A percentile compares a stretch with the other conserved stretches of the same genome.
Evolutionary conservation across 2,329 filamentous ascomycete genomes (phyloP).

Genomic region (Aspergillus neoniger): DNA sequence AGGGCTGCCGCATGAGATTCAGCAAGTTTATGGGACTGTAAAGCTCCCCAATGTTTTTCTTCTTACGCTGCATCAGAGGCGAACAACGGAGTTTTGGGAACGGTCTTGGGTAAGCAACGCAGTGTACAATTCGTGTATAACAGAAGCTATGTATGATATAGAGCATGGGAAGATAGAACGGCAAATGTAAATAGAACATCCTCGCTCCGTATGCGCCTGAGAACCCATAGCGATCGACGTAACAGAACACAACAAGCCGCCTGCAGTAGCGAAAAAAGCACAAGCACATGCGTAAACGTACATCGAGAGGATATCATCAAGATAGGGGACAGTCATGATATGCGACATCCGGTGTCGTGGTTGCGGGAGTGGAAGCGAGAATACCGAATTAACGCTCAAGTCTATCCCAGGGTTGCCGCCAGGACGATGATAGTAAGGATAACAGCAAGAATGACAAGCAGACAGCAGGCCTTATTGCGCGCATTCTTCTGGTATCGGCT

Average conservation of each 20-base stretch:
- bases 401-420: slow-evolving; percentile 75
- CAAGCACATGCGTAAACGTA: slow-evolving; percentile 29
- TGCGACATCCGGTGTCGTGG: slow-evolving; percentile 12
- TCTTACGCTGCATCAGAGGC: slow-evolving; percentile 22
- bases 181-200: slow-evolving; percentile 25
- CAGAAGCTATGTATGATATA: slow-evolving; percentile 38
- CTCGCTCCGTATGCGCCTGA: slow-evolving; percentile 28
- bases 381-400: slow-evolving; percentile 22
- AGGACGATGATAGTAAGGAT: slow-evolving; percentile 88
- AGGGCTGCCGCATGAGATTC: slow-evolving; percentile 61
- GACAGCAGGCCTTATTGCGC: slow-evolving; percentile 88
- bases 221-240: slow-evolving; percentile 14
- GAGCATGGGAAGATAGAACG: slow-evolving; percentile 19
- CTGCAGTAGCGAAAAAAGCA: slow-evolving; percentile 14
- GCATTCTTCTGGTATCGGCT: slow-evolving; percentile 94
- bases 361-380: not conserved
- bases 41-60: slow-evolving; percentile 7
- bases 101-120: slow-evolving; percentile 21
- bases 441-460: slow-evolving; percentile 83
- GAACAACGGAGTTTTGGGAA: slow-evolving; percentile 30
- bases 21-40: slow-evolving; percentile 50
- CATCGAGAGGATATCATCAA: slow-evolving; percentile 39
- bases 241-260: slow-evolving; percentile 10
- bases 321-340: slow-evolving; percentile 18
- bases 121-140: slow-evolving; percentile 40